Base-by-base conservation (phyloP, 2,329 filamentous ascomycete genomes). In the Venturia carpophila region DNA sequence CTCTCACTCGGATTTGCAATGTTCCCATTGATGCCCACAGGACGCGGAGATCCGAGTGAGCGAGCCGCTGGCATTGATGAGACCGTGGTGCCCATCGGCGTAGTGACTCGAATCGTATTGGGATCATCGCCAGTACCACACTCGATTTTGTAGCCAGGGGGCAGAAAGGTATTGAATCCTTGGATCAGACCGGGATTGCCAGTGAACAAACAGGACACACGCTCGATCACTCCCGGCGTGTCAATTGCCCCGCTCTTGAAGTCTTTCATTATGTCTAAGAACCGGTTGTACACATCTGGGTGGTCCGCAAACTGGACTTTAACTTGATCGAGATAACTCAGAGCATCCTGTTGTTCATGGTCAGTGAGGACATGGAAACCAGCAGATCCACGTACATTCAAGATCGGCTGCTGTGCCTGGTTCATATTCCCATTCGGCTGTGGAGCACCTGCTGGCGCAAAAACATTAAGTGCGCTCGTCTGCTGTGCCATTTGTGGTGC, bases 251-350 rank as follows among this genome's bases (percentile, higher is more conserved):
- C 93, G 71, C 92, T 96, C 78, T 99, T 99, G 76, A 99, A 99
- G 71, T 99, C 94, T 73, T 99, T 99, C 94, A 99, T 99, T 61
- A 99, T 99, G 71, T 99, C 94, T 58, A 99, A 79, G 71, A 99
- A 97, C 45, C 90, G 84, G 72, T 97, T 97, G 73, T 99, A 99
- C 0, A 99, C 94, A 75, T 97, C 93, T 4, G 94, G 92, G 70
- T 97, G 92, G 68, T 97, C 93, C 67, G 92, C 90, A 71, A 99
- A 99, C 73, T 96, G 92, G 37, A 97, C 92, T 77, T 99, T 99
- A 68, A 99, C 94, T 76, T 97, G 94, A 73, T 99, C 94, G 30
- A 99, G 84, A 73, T 99, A 99, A 72, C 92, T 97, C 56, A 99
- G 83, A 41, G 94, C 94, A 77, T 90, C 87, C 83, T 86, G 71